Conservation (phyloP, 192 early-diverging fungal genomes). For the Bifiguratus adelaidae region DNA sequence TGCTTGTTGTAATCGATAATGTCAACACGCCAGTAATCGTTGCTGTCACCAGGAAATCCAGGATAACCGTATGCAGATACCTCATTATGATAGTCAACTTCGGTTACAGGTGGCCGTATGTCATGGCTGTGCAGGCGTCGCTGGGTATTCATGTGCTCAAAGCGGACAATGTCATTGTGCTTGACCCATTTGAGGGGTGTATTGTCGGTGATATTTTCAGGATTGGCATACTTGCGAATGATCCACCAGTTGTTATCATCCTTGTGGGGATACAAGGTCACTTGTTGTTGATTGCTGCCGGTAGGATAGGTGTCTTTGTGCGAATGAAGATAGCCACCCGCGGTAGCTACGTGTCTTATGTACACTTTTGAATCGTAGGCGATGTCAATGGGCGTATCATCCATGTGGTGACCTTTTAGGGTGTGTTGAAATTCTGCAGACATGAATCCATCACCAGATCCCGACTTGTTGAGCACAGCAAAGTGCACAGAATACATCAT, state of each 20-base stretch:
- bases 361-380: constrained; percentile 59
- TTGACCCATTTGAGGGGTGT: constrained; percentile 41
- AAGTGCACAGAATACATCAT: constrained; percentile 89
- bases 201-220: constrained; percentile 9
- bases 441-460: constrained; percentile 93
- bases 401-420: constrained; percentile 53
- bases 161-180: constrained; percentile 67
- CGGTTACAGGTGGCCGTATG: constrained; percentile 51
- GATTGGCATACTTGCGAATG: constrained; percentile 36
- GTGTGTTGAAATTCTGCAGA: constrained; percentile 79
- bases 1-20: constrained; percentile 46
- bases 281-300: constrained; percentile 80
- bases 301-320: constrained; percentile 59
- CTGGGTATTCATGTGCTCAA: constrained; percentile 48
- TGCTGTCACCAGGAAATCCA: constrained; percentile 74
- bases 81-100: constrained; percentile 65
- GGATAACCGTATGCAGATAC: constrained; percentile 60
- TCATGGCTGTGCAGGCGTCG: constrained; percentile 70
- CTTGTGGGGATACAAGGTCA: constrained; percentile 70
- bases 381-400: constrained; percentile 43
- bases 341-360: constrained; percentile 62
- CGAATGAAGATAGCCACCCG: constrained; percentile 77
- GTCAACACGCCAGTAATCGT: constrained; percentile 87
- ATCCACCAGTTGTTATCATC: constrained; percentile 88
- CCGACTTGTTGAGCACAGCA: constrained; percentile 55